Conservation (phyloP, 768 basidiomycete genomes). For the Inosperma sp. region DNA sequence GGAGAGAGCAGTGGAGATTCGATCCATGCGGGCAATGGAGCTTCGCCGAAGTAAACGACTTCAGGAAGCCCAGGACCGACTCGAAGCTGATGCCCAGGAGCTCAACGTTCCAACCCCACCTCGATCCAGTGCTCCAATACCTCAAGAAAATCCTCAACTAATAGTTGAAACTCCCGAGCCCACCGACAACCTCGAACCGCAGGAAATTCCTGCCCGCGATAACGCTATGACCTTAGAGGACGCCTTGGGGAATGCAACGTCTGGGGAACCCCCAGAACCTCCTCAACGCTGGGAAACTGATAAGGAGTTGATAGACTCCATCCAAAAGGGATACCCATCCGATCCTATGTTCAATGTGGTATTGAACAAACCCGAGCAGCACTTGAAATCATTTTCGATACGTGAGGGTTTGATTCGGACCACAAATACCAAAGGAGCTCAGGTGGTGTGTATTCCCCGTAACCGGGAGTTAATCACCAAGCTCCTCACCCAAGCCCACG, state of each 20-base stretch:
- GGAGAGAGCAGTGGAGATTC: constrained; percentile 5
- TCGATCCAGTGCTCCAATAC: no score
- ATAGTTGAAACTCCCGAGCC: no score
- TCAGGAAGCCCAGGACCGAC: constrained; percentile 6
- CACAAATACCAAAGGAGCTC: background rate
- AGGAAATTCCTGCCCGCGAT: background rate
- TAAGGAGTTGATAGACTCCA: background rate
- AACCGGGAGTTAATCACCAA: constrained; percentile 8
- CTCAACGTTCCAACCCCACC: no score
- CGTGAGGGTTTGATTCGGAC: constrained; percentile 8
- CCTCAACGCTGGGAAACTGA: background rate
- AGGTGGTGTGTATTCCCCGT: constrained; percentile 21
- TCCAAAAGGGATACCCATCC: constrained; percentile 6
- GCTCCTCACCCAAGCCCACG: constrained; percentile 25
- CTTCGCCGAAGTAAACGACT: constrained; percentile 8
- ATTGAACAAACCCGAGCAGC: background rate
- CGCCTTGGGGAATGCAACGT: background rate
- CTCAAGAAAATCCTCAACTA: no score
- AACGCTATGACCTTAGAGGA: background rate
- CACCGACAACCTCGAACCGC: constrained; percentile 8
- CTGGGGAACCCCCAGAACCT: background rate
- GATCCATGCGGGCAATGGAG: constrained; percentile 6
- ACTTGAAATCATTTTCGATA: constrained; percentile 3
- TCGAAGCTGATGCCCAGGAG: constrained; percentile 9
- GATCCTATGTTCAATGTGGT: constrained; percentile 12